Conservation (phyloP, 768 basidiomycete species). For the Cyclocybe cylindracea region DNA sequence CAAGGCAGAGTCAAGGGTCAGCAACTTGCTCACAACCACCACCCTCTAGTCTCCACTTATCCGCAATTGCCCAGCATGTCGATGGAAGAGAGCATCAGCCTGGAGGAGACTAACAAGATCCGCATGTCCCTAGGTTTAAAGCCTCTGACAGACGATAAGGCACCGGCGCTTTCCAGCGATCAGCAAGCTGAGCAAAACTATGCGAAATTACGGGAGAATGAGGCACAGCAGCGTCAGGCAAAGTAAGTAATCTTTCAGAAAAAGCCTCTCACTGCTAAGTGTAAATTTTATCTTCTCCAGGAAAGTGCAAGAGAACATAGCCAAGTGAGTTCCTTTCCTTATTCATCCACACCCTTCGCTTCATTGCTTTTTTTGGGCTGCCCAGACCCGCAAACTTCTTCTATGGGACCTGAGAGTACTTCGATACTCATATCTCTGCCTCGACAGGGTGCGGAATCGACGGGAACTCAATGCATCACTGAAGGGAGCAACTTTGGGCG, state of each 20-base stretch:
- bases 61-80: conserved; percentile 40
- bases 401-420: conserved; percentile 25
- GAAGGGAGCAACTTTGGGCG: conserved; percentile 91
- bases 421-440: conserved; percentile 47
- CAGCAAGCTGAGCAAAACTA: conserved; percentile 89
- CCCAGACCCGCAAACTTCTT: conserved; percentile 32
- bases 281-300: conserved; percentile 39
- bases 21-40: conserved; percentile 18
- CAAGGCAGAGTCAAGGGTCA: neutral
- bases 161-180: conserved; percentile 72
- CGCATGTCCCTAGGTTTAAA: conserved; percentile 93
- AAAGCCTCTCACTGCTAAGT: conserved; percentile 9
- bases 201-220: conserved; percentile 65
- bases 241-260: conserved; percentile 54
- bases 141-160: conserved; percentile 83
- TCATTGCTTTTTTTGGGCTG: conserved; percentile 45
- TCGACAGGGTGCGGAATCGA: conserved; percentile 85
- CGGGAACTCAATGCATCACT: conserved; percentile 91
- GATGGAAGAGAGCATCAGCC: conserved; percentile 86
- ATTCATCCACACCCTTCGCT: conserved; percentile 25
- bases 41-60: conserved; percentile 12
- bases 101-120: conserved; percentile 96
- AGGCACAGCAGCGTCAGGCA: conserved; percentile 69
- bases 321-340: conserved; percentile 75
- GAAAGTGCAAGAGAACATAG: conserved; percentile 72